phyloP scores from a whole-genome alignment of 1,284 basidiomycete genomes.

The Ustilago tritici region DNA sequence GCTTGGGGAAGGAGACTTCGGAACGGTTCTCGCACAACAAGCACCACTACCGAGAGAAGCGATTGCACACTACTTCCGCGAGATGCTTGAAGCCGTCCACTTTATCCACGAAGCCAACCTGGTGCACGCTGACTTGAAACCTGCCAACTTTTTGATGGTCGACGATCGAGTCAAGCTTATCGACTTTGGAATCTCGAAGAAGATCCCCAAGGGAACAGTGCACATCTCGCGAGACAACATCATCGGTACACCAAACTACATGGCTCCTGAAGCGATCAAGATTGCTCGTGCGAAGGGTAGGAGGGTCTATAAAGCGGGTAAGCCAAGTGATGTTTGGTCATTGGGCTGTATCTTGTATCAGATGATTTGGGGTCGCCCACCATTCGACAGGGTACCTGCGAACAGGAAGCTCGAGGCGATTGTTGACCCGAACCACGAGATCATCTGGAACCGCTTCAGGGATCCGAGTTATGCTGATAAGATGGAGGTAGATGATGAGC shows the following conservation, averaged over 20 bases:
- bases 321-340: slow-evolving; percentile 86
- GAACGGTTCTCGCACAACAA: slow-evolving; percentile 53
- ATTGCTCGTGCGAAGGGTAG: slow-evolving; percentile 60
- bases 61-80: slow-evolving; percentile 62
- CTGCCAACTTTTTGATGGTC: slow-evolving; percentile 80
- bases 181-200: slow-evolving; percentile 96
- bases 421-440: slow-evolving; percentile 78
- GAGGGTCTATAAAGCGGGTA: slow-evolving; percentile 70
- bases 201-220: slow-evolving; percentile 73
- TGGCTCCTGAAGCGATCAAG: slow-evolving; percentile 69
- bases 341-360: slow-evolving; percentile 96
- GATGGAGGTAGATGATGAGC: slow-evolving; percentile 75
- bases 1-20: slow-evolving; percentile 67
- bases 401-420: slow-evolving; percentile 92
- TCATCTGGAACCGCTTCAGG: slow-evolving; percentile 80
- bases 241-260: slow-evolving; percentile 69
- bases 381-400: slow-evolving; percentile 87
- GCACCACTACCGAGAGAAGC: slow-evolving; percentile 51
- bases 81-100: slow-evolving; percentile 69
- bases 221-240: slow-evolving; percentile 68
- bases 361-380: slow-evolving; percentile 91
- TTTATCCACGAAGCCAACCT: slow-evolving; percentile 68
- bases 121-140: slow-evolving; percentile 68
- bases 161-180: slow-evolving; percentile 88
- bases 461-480: slow-evolving; percentile 72